A percentile compares a stretch with the other conserved stretches of the same genome.
Evolutionary conservation across 495 filamentous ascomycete genomes (phyloP).

Genomic region (Neurospora hispaniola): DNA sequence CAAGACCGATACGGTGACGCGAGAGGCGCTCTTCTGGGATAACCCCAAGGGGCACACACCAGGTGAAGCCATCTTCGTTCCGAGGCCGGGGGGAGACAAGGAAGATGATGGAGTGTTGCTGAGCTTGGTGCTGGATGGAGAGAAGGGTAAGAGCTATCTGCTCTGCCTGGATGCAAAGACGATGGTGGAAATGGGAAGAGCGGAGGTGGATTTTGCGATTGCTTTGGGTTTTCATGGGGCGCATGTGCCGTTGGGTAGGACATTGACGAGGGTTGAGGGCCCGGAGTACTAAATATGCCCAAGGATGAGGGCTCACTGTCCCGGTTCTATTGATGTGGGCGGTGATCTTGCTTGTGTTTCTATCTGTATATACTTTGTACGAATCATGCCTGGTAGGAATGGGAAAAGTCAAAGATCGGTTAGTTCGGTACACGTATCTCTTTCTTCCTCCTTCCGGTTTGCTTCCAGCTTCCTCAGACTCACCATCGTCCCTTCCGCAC

Average conservation of each 20-base stretch:
- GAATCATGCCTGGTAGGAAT: background rate
- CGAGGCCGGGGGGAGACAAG: constrained; percentile 32
- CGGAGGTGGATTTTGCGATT: constrained; percentile 49
- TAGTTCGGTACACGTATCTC: background rate
- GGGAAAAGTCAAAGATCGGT: background rate
- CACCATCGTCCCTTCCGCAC: background rate
- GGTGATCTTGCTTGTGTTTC: background rate
- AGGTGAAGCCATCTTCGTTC: constrained; percentile 65
- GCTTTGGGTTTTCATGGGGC: constrained; percentile 65
- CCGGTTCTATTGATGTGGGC: background rate
- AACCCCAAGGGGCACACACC: constrained; percentile 51
- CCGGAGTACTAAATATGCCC: background rate
- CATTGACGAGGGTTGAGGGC: background rate
- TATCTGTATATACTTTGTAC: background rate
- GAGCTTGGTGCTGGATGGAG: constrained; percentile 61
- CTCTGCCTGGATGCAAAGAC: constrained; percentile 55
- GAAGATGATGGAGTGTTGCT: constrained; percentile 68
- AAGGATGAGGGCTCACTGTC: background rate
- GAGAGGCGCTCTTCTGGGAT: constrained; percentile 41
- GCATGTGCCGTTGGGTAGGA: constrained; percentile 22
- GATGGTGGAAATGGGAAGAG: constrained; percentile 56
- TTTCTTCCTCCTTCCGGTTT: background rate
- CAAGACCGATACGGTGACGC: constrained; percentile 54
- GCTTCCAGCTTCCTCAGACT: no score
- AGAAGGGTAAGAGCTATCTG: constrained; percentile 53